These are phyloP conservation scores for Sordariomycetes sp. DNA, from an alignment of 2,329 filamentous ascomycete genomes.

Conservation along the genomic window DNA sequence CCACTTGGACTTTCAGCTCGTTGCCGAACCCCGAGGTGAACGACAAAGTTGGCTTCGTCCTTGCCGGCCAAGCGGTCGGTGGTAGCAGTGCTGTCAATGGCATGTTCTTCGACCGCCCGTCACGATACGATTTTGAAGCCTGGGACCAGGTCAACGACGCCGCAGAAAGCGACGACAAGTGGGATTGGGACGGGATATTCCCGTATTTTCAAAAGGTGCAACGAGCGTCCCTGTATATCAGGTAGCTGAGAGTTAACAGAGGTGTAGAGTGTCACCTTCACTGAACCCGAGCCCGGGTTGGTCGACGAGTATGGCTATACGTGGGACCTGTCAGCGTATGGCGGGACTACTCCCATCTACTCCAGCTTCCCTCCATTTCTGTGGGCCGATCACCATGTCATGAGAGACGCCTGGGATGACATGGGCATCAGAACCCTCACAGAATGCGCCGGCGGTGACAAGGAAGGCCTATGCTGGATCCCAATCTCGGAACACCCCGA, in stretches of 20 bases:
- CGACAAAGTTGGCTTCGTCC: slow-evolving; percentile 13
- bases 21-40: slow-evolving; percentile 14
- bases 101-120: slow-evolving; percentile 24
- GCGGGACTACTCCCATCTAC: slow-evolving; percentile 18
- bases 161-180: slow-evolving; percentile 10
- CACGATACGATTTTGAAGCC: slow-evolving; percentile 22
- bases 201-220: slow-evolving; percentile 23
- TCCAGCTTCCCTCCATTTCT: slow-evolving; percentile 19
- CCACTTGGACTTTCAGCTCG: slow-evolving; percentile 11
- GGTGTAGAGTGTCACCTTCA: slow-evolving; percentile 6
- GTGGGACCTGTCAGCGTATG: slow-evolving; percentile 16
- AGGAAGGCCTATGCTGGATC: not conserved
- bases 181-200: slow-evolving; percentile 22
- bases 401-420: slow-evolving; percentile 11
- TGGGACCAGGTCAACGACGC: slow-evolving; percentile 18
- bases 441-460: slow-evolving; percentile 10
- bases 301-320: slow-evolving; percentile 19
- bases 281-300: slow-evolving; percentile 11
- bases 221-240: not conserved
- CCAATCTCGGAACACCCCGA: slow-evolving; percentile 17
- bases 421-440: slow-evolving; percentile 12
- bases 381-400: slow-evolving; percentile 15
- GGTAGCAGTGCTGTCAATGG: slow-evolving; percentile 25
- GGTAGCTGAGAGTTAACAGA: not conserved
- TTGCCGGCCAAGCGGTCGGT: slow-evolving; percentile 21